Evolutionary conservation across 768 basidiomycete species (phyloP), one percentile per base, ranked within the genome.

Genomic region (Amanita jacksonii): DNA sequence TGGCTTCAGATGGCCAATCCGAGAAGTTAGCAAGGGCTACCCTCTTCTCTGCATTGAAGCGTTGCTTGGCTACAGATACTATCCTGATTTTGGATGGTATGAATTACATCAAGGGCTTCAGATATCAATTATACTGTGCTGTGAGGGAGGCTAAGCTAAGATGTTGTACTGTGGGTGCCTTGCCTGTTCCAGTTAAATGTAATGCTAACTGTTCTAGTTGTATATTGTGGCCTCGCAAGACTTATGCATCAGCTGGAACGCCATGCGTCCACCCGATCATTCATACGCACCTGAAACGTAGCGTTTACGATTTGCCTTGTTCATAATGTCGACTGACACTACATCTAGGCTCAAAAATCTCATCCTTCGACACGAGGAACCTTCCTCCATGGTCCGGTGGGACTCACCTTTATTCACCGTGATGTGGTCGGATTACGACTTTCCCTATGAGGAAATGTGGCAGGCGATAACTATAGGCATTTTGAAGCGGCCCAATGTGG

Each of bases 41-140:
- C 8, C 70, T 94, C 16, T 90, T 94, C 60, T 79, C 91, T 1
- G 77, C 87, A 1, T 68, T 92, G 40, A 88, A 84, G 52, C 72
- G 96, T 9, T 70, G 75, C 25, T 70, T 99, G 51, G 70, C 73
- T 18, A 60, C 63, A 27, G 79, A 87, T 54, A 85, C 78, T 0
- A 77, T 97, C 54, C 72, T 96, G 46, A 85, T 99, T 52, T 73
- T 92, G 49, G 96, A 99, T 57, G 78, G 82, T 10, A 73, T 86
- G 52, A 98, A 98, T 57, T 97, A 99, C 63, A 98, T 98, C 72
- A 98, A 99, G 60, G 94, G 94, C 8, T 96, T 91, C 58, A 80
- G 96, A 23, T 99, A 99, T 62, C 96, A 99, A 61, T 81, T 99
- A 67, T 96, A 97, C 58, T 97, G 94, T 57, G 88, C 89, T 1